These are phyloP conservation scores for Aspergillus sp. DNA, from an alignment of 2,329 filamentous ascomycete genomes.

Conservation along the genomic window DNA sequence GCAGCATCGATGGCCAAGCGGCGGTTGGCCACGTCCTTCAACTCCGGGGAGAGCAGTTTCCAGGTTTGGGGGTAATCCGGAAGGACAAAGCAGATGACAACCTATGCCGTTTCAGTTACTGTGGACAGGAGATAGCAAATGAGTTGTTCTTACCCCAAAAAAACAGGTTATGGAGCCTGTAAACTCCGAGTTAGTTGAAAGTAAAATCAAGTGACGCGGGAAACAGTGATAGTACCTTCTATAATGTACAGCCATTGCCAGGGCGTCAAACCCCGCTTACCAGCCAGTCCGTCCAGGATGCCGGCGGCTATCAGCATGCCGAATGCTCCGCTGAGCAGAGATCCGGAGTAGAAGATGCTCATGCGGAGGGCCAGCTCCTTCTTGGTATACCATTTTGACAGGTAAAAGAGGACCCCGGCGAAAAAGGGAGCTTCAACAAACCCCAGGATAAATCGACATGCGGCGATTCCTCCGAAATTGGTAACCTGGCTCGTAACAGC, in stretches of 20 bases:
- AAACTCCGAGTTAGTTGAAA: too few relatives aligned
- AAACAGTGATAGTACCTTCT: constrained; percentile 30
- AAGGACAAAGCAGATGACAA: constrained; percentile 23
- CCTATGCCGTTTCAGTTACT: too few relatives aligned
- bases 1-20: constrained; percentile 44
- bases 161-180: too few relatives aligned
- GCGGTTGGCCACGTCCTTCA: constrained; percentile 39
- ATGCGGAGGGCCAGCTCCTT: constrained; percentile 43
- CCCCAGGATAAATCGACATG: constrained; percentile 38
- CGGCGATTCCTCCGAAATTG: constrained; percentile 34
- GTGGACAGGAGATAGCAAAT: too few relatives aligned
- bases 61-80: constrained; percentile 40
- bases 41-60: constrained; percentile 33
- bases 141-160: too few relatives aligned
- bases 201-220: constrained; percentile 20
- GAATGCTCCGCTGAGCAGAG: constrained; percentile 42
- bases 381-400: constrained; percentile 45
- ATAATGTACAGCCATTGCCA: constrained; percentile 36
- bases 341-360: constrained; percentile 45
- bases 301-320: constrained; percentile 47
- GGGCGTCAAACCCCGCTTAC: constrained; percentile 24
- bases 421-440: constrained; percentile 40
- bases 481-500: constrained; percentile 36
- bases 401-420: constrained; percentile 39
- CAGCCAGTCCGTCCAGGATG: constrained; percentile 35